phyloP scores from a whole-genome alignment of 2,329 filamentous ascomycete species.

The Exutisphaerella laricina region DNA sequence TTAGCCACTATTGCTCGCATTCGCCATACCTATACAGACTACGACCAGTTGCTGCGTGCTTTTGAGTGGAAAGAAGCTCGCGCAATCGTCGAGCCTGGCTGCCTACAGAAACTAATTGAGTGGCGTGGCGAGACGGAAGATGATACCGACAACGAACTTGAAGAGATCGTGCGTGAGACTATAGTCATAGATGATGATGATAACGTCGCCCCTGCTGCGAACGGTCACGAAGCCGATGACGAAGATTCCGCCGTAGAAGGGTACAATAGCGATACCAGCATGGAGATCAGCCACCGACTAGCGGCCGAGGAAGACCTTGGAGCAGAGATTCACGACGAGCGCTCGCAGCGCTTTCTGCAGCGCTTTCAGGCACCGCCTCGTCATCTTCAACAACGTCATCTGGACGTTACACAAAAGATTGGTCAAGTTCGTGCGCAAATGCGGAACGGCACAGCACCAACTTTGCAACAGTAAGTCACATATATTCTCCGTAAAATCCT shows the following conservation, averaged over 20 bases:
- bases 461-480: background rate
- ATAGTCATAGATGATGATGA: slow-evolving; percentile 61
- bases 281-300: slow-evolving; percentile 28
- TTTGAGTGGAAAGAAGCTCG: slow-evolving; percentile 51
- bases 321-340: slow-evolving; percentile 27
- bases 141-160: slow-evolving; percentile 44
- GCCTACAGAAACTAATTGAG: slow-evolving; percentile 53
- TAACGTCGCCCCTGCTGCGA: slow-evolving; percentile 42
- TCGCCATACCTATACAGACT: slow-evolving; percentile 57
- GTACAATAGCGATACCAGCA: slow-evolving; percentile 26
- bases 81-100: slow-evolving; percentile 49
- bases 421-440: slow-evolving; percentile 18
- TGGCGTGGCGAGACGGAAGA: slow-evolving; percentile 57
- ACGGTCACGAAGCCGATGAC: slow-evolving; percentile 19
- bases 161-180: slow-evolving; percentile 59
- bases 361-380: slow-evolving; percentile 15
- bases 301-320: slow-evolving; percentile 26
- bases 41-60: slow-evolving; percentile 52
- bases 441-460: slow-evolving; percentile 10
- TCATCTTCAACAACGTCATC: slow-evolving; percentile 13
- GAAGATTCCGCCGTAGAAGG: slow-evolving; percentile 18
- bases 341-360: slow-evolving; percentile 16
- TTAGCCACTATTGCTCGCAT: slow-evolving; percentile 58
- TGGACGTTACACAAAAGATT: slow-evolving; percentile 20
- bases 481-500: too few relatives aligned